Evolutionary conservation across 2,329 filamentous ascomycete genomes (phyloP), one percentile per base, ranked within the genome.

Genomic region (Cryphonectria naterciae): DNA sequence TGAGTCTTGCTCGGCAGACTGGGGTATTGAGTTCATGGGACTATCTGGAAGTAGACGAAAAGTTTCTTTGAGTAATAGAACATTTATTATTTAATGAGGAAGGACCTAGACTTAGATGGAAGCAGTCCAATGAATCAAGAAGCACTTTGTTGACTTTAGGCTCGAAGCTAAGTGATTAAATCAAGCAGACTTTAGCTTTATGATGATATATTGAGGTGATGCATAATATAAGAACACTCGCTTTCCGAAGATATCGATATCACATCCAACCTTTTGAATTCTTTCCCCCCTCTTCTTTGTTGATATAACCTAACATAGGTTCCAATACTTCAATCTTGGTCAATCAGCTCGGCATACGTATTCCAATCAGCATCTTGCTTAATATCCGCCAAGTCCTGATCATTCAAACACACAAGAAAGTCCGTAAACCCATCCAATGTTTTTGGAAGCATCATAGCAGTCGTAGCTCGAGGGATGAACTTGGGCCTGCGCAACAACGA

Each of bases 321-420:
- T 22, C 19, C 5, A 49, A 46, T 56, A 17, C 13, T 56, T 58
- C 11, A 58, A 35, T 58, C 54, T 15, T 35, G 35, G 25, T 58
- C 61, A 6, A 63, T 63, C 22, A 63, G 41, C 35, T 63, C 61
- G 7, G 61, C 61, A 41, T 63, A 63, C 4, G 22, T 15, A 41
- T 43, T 63, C 61, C 61, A 63, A 5, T 63, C 61, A 25, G 35
- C 35, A 43, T 63, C 61, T 17, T 22, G 22, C 61, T 63, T 63
- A 4, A 63, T 19, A 10, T 43, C 61, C 15, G 35, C 61, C 61
- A 63, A 28, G 35, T 63, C 61, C 25, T 39, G 35, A 13, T 63
- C 61, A 37, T 43, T 63, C 61, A 63, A 13, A 11, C 61, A 63
- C 4, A 63, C 61, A 11, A 63, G 61, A 15, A 63, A 58, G 28